Evolutionary conservation across 805 yeast genomes (phyloP).

Genomic region (Candida saitoana): DNA sequence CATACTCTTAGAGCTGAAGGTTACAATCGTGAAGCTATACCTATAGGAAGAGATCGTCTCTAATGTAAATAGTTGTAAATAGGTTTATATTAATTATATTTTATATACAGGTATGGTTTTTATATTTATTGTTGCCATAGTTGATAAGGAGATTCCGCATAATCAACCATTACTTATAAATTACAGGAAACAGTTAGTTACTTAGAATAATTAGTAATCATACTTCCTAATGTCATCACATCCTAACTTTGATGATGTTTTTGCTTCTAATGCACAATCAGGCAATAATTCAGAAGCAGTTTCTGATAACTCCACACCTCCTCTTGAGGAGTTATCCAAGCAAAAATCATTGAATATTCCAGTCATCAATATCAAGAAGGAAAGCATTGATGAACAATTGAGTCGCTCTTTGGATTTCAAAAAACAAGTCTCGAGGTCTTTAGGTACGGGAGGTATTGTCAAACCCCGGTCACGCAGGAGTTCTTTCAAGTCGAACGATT

Average conservation of each 20-base stretch:
- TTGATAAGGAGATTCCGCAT: background rate
- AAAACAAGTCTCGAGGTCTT: constrained; percentile 38
- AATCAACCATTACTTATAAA: background rate
- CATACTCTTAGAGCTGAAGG: background rate
- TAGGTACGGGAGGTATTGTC: constrained; percentile 31
- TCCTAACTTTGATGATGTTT: background rate
- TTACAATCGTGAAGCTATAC: background rate
- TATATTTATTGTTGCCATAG: background rate
- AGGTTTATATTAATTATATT: background rate
- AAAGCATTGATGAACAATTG: constrained; percentile 21
- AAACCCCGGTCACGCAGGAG: constrained; percentile 39
- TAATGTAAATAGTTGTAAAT: constrained; percentile 4
- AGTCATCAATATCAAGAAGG: constrained; percentile 25
- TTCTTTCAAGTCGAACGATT: constrained; percentile 23
- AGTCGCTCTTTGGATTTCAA: constrained; percentile 35
- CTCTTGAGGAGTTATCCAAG: constrained; percentile 3
- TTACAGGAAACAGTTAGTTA: background rate
- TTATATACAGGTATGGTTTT: background rate
- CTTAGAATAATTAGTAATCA: too few relatives aligned
- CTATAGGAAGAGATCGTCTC: background rate
- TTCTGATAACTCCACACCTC: constrained; percentile 5
- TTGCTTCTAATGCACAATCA: background rate
- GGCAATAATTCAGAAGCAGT: background rate
- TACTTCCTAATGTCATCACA: background rate
- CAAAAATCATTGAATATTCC: constrained; percentile 17